Conservation (phyloP, 179 eudicot species). For the Sideroxylon spinosum region DNA sequence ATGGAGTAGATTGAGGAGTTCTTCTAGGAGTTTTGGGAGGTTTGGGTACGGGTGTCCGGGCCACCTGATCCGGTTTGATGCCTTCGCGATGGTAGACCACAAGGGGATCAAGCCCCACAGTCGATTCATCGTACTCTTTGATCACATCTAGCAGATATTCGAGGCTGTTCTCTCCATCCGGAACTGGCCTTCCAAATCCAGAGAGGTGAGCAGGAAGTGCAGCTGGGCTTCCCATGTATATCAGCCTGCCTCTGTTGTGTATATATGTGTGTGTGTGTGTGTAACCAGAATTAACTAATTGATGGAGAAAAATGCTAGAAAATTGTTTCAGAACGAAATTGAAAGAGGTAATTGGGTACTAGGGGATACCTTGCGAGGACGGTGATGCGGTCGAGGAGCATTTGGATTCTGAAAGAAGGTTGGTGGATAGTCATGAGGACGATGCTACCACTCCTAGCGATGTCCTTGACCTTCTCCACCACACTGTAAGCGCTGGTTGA, state of each 20-base stretch:
- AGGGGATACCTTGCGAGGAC: constrained; percentile 42
- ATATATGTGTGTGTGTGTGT: no score
- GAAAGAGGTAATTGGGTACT: no score
- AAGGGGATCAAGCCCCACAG: constrained; percentile 52
- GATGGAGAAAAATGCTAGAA: no score
- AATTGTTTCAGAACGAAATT: no score
- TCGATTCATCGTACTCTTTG: constrained; percentile 55
- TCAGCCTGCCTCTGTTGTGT: constrained; percentile 36
- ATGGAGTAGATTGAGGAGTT: constrained; percentile 19
- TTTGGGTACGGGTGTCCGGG: constrained; percentile 31
- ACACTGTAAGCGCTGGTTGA: constrained; percentile 52
- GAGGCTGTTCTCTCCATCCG: constrained; percentile 45
- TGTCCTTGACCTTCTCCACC: constrained; percentile 53
- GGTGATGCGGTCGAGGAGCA: constrained; percentile 50
- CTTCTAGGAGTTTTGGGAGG: constrained; percentile 14
- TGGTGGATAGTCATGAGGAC: constrained; percentile 59
- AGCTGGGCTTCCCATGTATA: constrained; percentile 46
- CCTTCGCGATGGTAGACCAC: constrained; percentile 44
- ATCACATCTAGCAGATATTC: constrained; percentile 53
- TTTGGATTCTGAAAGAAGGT: constrained; percentile 48
- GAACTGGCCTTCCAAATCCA: constrained; percentile 41
- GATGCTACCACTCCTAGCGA: constrained; percentile 43
- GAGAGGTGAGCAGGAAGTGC: constrained; percentile 35
- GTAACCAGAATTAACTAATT: no score
- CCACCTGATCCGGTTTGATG: constrained; percentile 37